Percentiles rank a stretch among this genome's conserved stretches.
Evolutionary conservation across 2,329 filamentous ascomycete species (phyloP).

Genomic region (Xylaria sp.): DNA sequence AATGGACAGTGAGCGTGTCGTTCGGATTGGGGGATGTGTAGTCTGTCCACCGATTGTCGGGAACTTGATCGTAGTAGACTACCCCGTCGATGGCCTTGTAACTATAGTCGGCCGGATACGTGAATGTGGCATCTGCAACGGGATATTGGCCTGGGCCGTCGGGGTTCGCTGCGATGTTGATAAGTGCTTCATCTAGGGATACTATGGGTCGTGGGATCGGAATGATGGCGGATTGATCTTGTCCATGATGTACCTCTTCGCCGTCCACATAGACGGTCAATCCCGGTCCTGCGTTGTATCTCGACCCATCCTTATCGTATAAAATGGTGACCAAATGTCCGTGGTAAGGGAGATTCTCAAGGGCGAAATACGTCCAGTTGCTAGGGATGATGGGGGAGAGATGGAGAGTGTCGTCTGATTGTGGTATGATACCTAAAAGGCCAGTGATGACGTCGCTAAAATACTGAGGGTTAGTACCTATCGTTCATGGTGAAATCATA

Average conservation of each 20-base stretch:
- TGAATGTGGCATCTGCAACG: conserved; percentile 51
- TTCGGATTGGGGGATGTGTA: conserved; percentile 49
- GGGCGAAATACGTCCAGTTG: conserved; percentile 53
- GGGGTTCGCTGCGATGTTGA: conserved; percentile 58
- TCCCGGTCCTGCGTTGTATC: conserved; percentile 51
- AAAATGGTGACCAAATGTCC: conserved; percentile 54
- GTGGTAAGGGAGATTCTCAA: conserved; percentile 57
- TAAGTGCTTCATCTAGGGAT: conserved; percentile 38
- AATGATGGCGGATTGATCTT: conserved; percentile 32
- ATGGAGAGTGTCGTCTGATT: conserved; percentile 51
- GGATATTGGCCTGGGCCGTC: conserved; percentile 50
- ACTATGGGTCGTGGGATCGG: conserved; percentile 35
- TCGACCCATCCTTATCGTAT: conserved; percentile 53
- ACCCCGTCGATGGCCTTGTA: conserved; percentile 56
- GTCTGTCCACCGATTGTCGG: conserved; percentile 55
- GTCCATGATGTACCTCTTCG: conserved; percentile 44
- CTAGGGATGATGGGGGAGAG: conserved; percentile 54
- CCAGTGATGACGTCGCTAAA: conserved; percentile 54
- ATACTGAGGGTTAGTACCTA: conserved; percentile 1
- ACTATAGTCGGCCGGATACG: conserved; percentile 47
- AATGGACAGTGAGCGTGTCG: conserved; percentile 50
- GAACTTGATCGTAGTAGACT: conserved; percentile 53
- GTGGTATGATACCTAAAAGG: conserved; percentile 54
- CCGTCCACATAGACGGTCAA: conserved; percentile 54
- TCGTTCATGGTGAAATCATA: neutral